Percentiles rank a stretch among this genome's conserved stretches.
Conservation (phyloP, 257 asterid species). For the Salvia rosmarinus region DNA sequence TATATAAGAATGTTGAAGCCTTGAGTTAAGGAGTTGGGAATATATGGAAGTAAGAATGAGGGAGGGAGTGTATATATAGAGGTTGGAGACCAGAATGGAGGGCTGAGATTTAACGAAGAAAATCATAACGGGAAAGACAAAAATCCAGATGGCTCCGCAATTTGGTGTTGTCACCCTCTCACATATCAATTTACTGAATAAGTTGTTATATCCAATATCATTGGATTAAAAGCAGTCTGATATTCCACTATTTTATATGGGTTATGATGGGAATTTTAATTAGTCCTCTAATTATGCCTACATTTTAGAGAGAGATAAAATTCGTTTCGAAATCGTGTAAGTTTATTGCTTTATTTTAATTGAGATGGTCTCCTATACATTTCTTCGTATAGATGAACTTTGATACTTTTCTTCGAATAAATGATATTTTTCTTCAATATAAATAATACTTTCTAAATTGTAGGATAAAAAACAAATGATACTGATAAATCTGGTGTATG, state of each 20-base stretch:
- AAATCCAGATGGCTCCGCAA: not conserved
- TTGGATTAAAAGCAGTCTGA: constrained; percentile 9
- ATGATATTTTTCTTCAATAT: too few species aligned
- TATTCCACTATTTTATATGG: not conserved
- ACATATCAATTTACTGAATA: not conserved
- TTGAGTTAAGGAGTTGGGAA: constrained; percentile 13
- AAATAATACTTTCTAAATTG: too few species aligned
- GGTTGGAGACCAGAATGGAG: constrained; percentile 10
- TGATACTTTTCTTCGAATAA: too few species aligned
- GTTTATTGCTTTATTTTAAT: too few species aligned
- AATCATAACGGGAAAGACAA: not conserved
- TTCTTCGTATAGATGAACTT: too few species aligned
- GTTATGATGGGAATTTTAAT: not conserved
- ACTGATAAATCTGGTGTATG: too few species aligned
- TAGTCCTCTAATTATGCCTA: too few species aligned
- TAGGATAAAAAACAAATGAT: too few species aligned
- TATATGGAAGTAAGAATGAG: constrained; percentile 25
- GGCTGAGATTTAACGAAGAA: constrained; percentile 31
- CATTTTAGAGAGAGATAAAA: not conserved
- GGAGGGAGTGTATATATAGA: constrained; percentile 43
- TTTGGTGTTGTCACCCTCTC: constrained; percentile 22
- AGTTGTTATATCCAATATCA: not conserved
- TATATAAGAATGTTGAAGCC: not conserved
- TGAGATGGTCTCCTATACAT: too few species aligned
- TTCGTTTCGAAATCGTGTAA: not conserved